phyloP scores from a whole-genome alignment of 306 rosid genomes.

The Hippophae gyantsensis region DNA sequence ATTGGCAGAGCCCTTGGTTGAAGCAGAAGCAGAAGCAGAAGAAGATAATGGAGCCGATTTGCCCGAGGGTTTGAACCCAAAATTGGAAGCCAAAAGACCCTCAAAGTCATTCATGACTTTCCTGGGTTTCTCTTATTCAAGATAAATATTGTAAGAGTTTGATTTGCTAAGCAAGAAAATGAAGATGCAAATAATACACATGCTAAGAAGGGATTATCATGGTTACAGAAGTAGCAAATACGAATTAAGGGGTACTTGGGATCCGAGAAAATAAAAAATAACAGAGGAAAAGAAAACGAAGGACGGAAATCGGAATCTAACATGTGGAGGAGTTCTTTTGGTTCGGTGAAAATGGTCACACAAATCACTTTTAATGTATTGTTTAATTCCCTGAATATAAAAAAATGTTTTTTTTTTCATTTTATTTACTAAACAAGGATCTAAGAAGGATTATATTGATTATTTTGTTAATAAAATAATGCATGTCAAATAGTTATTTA shows the following conservation, averaged over 20 bases:
- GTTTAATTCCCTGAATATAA: no score
- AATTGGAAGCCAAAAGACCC: slow-evolving; percentile 67
- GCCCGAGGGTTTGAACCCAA: slow-evolving; percentile 19
- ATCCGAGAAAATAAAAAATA: slow-evolving; percentile 15
- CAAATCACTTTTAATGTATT: no score
- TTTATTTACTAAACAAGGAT: no score
- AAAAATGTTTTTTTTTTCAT: no score
- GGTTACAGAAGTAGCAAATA: background rate
- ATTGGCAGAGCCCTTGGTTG: background rate
- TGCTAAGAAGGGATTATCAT: slow-evolving; percentile 3
- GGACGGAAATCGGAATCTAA: background rate
- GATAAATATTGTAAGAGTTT: background rate
- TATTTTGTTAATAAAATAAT: no score
- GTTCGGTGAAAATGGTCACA: slow-evolving; percentile 3
- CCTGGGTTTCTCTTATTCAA: background rate
- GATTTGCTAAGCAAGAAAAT: background rate
- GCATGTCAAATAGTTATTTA: no score
- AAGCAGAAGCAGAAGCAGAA: background rate
- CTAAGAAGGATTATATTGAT: no score
- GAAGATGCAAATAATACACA: background rate
- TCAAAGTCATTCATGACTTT: slow-evolving; percentile 83
- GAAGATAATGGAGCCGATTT: background rate
- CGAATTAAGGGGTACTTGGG: slow-evolving; percentile 10
- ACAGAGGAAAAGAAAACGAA: background rate
- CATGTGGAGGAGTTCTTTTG: slow-evolving; percentile 3